A percentile compares a stretch with the other conserved stretches of the same genome.
Evolutionary conservation across 192 early-diverging fungal species (phyloP).

Genomic region (Helicostylum pulchrum): DNA sequence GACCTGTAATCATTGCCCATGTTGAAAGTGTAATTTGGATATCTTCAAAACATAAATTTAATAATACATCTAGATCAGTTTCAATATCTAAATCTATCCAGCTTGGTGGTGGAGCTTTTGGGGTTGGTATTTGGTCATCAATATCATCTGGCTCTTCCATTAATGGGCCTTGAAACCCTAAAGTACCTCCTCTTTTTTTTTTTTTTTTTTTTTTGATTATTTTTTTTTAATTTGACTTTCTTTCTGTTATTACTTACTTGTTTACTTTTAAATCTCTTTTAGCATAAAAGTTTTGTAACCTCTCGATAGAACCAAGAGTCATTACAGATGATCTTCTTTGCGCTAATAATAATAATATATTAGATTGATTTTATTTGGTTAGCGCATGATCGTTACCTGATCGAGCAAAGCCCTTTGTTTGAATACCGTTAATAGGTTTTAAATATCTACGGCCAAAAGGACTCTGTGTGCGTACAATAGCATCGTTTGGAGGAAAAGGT

Average conservation of each 20-base stretch:
- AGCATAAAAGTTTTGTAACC: slow-evolving; percentile 55
- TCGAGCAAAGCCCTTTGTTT: slow-evolving; percentile 34
- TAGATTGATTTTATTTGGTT: neutral
- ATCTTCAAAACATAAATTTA: slow-evolving; percentile 42
- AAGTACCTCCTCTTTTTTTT: slow-evolving; percentile 24
- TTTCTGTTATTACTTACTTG: slow-evolving; percentile 32
- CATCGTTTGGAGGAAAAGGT: slow-evolving; percentile 10
- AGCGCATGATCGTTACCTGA: slow-evolving; percentile 21
- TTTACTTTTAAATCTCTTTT: slow-evolving; percentile 46
- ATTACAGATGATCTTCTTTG: slow-evolving; percentile 45
- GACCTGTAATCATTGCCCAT: slow-evolving; percentile 52
- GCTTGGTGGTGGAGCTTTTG: slow-evolving; percentile 40
- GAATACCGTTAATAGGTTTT: slow-evolving; percentile 31
- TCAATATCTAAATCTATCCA: slow-evolving; percentile 43
- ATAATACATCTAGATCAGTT: slow-evolving; percentile 44
- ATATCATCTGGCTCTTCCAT: slow-evolving; percentile 43
- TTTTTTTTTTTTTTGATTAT: neutral
- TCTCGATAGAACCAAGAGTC: slow-evolving; percentile 53
- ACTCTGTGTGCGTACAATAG: slow-evolving; percentile 22
- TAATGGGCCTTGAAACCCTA: slow-evolving; percentile 26
- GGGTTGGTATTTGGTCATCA: slow-evolving; percentile 36
- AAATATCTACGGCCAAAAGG: slow-evolving; percentile 29
- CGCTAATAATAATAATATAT: slow-evolving; percentile 14
- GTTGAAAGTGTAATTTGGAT: slow-evolving; percentile 47
- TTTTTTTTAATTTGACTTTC: neutral